Percentiles rank a stretch among this genome's conserved stretches.
Evolutionary conservation across 169 alveolate genomes (phyloP).

Genomic region (Plasmodium falciparum): DNA sequence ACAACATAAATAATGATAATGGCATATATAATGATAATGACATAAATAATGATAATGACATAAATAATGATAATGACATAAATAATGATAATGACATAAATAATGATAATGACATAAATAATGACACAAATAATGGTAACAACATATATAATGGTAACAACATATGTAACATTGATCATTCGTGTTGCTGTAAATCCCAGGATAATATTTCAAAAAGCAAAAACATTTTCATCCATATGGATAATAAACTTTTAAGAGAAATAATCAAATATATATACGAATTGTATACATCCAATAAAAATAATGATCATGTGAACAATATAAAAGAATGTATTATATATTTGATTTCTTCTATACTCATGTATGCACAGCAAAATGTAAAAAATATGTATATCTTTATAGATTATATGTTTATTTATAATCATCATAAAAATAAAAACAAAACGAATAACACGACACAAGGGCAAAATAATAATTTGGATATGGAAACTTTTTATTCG

Average conservation of each 20-base stretch:
- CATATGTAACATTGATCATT: neutral
- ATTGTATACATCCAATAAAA: neutral
- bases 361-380: conserved; percentile 8
- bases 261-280: neutral
- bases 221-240: conserved; percentile 12
- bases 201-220: neutral
- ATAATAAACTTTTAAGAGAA: neutral
- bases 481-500: neutral
- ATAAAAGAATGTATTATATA: neutral
- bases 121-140: neutral
- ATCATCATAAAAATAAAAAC: neutral
- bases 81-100: neutral
- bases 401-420: neutral
- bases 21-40: too few species aligned
- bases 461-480: neutral
- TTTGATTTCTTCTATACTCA: conserved; percentile 14
- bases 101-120: neutral
- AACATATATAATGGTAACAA: neutral
- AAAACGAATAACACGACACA: neutral
- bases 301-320: neutral
- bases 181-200: too few species aligned
- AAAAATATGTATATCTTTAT: conserved; percentile 23
- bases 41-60: neutral
- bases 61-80: neutral
- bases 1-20: too few species aligned